A percentile compares a stretch with the other conserved stretches of the same genome.
phyloP scores from a whole-genome alignment of 306 rosid species.

The Lathyrus aphaca region DNA sequence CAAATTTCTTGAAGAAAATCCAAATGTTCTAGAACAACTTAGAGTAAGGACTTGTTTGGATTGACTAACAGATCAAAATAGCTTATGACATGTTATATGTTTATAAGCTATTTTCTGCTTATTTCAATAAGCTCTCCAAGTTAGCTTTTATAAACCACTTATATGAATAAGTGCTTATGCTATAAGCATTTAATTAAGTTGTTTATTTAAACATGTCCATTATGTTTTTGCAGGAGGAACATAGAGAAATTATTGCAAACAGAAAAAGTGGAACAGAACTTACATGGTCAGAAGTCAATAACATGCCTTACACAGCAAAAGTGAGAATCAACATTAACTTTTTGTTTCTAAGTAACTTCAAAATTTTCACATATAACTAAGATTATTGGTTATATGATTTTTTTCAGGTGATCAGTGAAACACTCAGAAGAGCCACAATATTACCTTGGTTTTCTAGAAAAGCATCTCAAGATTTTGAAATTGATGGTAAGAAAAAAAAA shows the following conservation, averaged over 20 bases:
- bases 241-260: slow-evolving; percentile 56
- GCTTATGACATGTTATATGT: not conserved
- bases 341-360: not conserved
- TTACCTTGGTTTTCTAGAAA: slow-evolving; percentile 89
- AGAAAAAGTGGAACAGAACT: slow-evolving; percentile 62
- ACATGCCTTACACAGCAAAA: slow-evolving; percentile 78
- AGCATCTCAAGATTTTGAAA: slow-evolving; percentile 81
- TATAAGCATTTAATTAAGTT: not conserved
- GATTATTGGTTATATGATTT: slow-evolving; percentile 18
- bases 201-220: not conserved
- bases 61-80: not conserved
- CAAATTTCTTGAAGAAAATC: slow-evolving; percentile 82
- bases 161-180: not conserved
- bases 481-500: slow-evolving; percentile 60
- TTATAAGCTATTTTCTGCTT: not conserved
- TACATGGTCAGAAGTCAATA: slow-evolving; percentile 78
- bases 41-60: slow-evolving; percentile 48
- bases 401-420: slow-evolving; percentile 75
- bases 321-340: slow-evolving; percentile 42
- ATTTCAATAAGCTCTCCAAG: not conserved
- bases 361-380: slow-evolving; percentile 8
- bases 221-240: slow-evolving; percentile 75
- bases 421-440: slow-evolving; percentile 80
- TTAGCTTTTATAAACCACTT: not conserved
- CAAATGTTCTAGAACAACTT: slow-evolving; percentile 61